Percentiles rank a stretch among this genome's conserved stretches.
Conservation (phyloP, 768 basidiomycete genomes). For the Mrakia frigida region DNA sequence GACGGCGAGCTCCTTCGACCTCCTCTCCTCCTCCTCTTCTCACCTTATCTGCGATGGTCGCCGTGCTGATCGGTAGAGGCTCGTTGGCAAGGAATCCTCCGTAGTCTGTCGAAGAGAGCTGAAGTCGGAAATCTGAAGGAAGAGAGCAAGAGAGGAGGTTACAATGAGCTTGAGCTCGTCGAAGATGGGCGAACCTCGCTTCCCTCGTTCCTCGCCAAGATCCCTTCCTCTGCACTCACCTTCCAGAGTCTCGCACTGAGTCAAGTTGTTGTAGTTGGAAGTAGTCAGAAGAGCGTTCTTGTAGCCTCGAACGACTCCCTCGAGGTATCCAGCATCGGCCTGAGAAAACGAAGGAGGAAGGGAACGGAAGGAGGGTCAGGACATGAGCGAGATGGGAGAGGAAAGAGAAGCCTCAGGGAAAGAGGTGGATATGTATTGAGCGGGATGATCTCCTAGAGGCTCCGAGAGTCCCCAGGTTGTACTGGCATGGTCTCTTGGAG, state of each 20-base stretch:
- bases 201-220: background rate
- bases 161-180: background rate
- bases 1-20: background rate
- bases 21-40: background rate
- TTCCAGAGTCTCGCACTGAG: constrained; percentile 95
- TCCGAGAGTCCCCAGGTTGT: background rate
- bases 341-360: constrained; percentile 21
- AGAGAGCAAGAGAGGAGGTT: too few species aligned
- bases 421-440: background rate
- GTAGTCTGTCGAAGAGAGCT: constrained; percentile 93
- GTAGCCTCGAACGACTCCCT: constrained; percentile 67
- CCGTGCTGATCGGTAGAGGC: constrained; percentile 83
- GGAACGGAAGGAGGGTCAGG: background rate
- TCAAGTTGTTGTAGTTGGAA: constrained; percentile 83
- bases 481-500: background rate
- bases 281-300: constrained; percentile 86
- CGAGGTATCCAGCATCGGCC: constrained; percentile 47
- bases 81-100: constrained; percentile 98
- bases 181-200: background rate
- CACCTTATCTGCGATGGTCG: constrained; percentile 84
- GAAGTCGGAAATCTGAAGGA: constrained; percentile 78
- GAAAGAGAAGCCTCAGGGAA: background rate
- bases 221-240: constrained; percentile 51
- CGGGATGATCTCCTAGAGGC: background rate
- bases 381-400: constrained; percentile 1